phyloP scores from a whole-genome alignment of 768 basidiomycete genomes.

The Rhodosporidiobolus odoratus region DNA sequence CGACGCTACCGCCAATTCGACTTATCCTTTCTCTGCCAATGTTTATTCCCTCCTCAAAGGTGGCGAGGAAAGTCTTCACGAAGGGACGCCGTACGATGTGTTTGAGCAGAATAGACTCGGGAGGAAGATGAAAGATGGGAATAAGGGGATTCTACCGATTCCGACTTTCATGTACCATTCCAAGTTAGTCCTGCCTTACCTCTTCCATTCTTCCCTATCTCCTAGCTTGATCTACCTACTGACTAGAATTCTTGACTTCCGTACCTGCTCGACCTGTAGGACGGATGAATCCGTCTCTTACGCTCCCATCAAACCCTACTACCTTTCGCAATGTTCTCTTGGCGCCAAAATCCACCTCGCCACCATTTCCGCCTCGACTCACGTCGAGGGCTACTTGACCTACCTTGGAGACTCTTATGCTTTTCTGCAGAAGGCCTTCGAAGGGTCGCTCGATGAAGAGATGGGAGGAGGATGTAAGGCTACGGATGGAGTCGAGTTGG shows the following conservation, averaged over 20 bases:
- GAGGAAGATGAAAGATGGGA: not conserved
- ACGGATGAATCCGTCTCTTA: conserved; percentile 3
- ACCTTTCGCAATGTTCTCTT: not conserved
- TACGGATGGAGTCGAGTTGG: not conserved
- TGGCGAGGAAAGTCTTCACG: not conserved
- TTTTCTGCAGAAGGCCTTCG: not conserved
- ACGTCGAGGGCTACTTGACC: not conserved
- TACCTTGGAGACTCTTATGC: not conserved
- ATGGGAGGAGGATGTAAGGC: too few species aligned
- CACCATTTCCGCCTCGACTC: not conserved
- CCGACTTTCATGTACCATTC: not conserved
- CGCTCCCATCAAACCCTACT: not conserved
- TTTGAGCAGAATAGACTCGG: not conserved
- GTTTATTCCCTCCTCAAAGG: not conserved
- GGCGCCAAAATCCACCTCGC: not conserved
- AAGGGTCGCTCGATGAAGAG: not conserved
- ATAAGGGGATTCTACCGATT: not conserved
- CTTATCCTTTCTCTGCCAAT: not conserved
- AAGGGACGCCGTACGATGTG: not conserved
- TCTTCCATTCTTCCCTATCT: not conserved
- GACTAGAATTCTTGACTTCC: too few species aligned
- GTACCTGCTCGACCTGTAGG: not conserved
- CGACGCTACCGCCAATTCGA: not conserved
- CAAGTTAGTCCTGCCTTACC: not conserved
- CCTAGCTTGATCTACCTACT: not conserved